Evolutionary conservation across 495 filamentous ascomycete species (phyloP).

Genomic region (Talaromyces borbonicus): DNA sequence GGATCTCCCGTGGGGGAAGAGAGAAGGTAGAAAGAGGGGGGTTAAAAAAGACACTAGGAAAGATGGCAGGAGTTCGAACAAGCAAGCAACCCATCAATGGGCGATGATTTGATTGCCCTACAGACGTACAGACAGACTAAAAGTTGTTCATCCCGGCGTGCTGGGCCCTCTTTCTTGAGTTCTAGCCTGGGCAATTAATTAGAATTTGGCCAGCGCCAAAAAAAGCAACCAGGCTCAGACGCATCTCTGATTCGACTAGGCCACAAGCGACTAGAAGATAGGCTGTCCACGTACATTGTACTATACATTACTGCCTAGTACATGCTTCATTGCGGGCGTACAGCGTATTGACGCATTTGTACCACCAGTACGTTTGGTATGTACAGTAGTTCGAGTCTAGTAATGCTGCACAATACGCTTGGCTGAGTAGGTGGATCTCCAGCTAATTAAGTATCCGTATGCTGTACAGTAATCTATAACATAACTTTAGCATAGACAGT

Average conservation of each 20-base stretch:
- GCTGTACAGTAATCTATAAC: too few species aligned
- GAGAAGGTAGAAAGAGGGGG: neutral
- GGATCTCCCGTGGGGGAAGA: too few species aligned
- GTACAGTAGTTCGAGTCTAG: too few species aligned
- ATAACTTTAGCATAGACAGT: too few species aligned
- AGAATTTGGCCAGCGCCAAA: neutral
- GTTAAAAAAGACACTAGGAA: neutral
- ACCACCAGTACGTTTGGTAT: too few species aligned
- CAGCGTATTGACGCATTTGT: too few species aligned
- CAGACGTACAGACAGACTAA: slow-evolving; percentile 2
- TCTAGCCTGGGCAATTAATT: neutral
- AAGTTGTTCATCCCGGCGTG: slow-evolving; percentile 1
- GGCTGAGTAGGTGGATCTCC: too few species aligned
- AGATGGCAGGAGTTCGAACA: neutral
- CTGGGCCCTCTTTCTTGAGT: neutral
- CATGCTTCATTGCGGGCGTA: too few species aligned
- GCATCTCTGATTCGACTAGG: slow-evolving; percentile 1
- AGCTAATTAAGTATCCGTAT: too few species aligned
- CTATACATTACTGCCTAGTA: too few species aligned
- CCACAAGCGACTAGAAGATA: neutral
- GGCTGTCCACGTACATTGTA: neutral
- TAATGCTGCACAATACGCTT: too few species aligned
- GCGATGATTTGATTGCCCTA: slow-evolving; percentile 4
- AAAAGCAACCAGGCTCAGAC: slow-evolving; percentile 2
- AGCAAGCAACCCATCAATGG: neutral